Evolutionary conservation across 495 filamentous ascomycete species (phyloP).

Genomic region (Neurospora sp.): DNA sequence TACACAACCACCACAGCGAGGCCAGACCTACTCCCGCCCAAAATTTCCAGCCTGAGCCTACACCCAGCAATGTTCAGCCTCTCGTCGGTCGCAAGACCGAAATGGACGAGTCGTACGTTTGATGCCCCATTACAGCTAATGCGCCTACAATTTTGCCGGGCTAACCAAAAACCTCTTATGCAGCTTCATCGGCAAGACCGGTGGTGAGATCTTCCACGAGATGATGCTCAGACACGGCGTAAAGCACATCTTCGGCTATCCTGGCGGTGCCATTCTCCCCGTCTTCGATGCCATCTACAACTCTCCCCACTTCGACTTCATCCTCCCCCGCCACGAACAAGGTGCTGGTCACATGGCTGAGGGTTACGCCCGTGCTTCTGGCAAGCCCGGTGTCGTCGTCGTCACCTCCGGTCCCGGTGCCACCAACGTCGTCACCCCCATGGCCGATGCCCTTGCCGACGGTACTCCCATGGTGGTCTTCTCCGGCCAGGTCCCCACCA

Average conservation of each 20-base stretch:
- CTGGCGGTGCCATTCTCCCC: constrained; percentile 73
- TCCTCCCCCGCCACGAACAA: constrained; percentile 71
- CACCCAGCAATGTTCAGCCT: constrained; percentile 53
- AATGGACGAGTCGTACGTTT: constrained; percentile 65
- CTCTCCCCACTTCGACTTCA: constrained; percentile 66
- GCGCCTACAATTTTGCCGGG: constrained; percentile 8
- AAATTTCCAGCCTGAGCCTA: constrained; percentile 52
- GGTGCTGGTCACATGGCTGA: constrained; percentile 77
- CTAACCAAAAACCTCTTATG: constrained; percentile 18
- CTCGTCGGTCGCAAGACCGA: constrained; percentile 50
- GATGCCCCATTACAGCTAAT: constrained; percentile 1
- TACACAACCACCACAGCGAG: constrained; percentile 17
- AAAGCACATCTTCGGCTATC: constrained; percentile 81
- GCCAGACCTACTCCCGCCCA: constrained; percentile 50
- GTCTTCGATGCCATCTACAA: constrained; percentile 79
- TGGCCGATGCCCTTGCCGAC: constrained; percentile 71
- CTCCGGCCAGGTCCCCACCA: constrained; percentile 64
- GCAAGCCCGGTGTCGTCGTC: constrained; percentile 66
- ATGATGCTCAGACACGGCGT: constrained; percentile 94
- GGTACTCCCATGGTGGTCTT: constrained; percentile 75
- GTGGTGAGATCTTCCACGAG: constrained; percentile 96
- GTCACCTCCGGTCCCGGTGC: constrained; percentile 73
- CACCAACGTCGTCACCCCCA: constrained; percentile 69
- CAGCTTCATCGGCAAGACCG: constrained; percentile 88
- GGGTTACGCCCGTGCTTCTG: constrained; percentile 65